These are phyloP conservation scores for Penicillium nordicum DNA, from an alignment of 2,329 filamentous ascomycete species.

Conservation along the genomic window DNA sequence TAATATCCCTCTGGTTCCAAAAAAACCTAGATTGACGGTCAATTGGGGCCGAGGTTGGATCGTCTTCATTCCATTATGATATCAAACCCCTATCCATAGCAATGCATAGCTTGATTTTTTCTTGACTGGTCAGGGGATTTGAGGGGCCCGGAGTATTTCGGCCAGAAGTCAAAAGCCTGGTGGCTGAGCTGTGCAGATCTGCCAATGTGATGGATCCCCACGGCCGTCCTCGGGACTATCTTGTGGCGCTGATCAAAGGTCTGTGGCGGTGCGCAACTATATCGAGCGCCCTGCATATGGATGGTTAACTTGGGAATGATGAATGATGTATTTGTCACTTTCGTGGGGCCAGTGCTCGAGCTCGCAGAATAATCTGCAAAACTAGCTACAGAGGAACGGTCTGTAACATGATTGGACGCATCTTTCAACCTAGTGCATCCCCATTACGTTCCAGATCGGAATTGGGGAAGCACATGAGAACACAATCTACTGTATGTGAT, in stretches of 20 bases:
- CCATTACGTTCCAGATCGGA: constrained; percentile 22
- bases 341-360: not conserved
- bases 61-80: not conserved
- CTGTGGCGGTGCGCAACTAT: constrained; percentile 23
- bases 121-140: constrained; percentile 10
- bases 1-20: not conserved
- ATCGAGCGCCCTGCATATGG: constrained; percentile 1
- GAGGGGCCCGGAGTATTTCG: constrained; percentile 17
- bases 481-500: constrained; percentile 17
- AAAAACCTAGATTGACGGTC: not conserved
- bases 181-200: constrained; percentile 11
- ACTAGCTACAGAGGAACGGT: constrained; percentile 6
- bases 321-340: constrained; percentile 2
- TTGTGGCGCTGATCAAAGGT: constrained; percentile 15
- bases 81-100: constrained; percentile 5
- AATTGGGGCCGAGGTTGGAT: not conserved
- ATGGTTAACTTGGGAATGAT: not conserved
- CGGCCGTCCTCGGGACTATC: not conserved
- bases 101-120: not conserved
- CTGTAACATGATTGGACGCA: constrained; percentile 8
- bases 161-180: not conserved
- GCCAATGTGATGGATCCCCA: constrained; percentile 19
- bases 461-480: constrained; percentile 1
- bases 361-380: not conserved
- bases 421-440: constrained; percentile 9